These are phyloP conservation scores for Penicillium sp. DNA, from an alignment of 2,329 filamentous ascomycete species.

Conservation along the genomic window DNA sequence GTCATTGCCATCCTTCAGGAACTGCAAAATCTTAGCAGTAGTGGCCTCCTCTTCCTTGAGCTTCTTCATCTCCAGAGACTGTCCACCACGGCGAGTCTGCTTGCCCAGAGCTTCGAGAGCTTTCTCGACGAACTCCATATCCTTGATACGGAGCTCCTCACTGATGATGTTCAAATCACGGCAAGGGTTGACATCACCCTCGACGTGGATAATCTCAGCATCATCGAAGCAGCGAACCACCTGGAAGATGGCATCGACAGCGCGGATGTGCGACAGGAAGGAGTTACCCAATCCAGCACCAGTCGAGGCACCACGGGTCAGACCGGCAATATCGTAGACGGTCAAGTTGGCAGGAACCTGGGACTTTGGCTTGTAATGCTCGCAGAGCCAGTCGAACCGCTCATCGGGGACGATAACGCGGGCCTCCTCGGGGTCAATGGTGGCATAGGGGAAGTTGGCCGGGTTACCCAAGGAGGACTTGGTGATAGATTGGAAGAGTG, in stretches of 20 bases:
- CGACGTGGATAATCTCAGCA: conserved; percentile 98
- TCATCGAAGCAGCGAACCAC: conserved; percentile 97
- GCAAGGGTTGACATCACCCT: conserved; percentile 94
- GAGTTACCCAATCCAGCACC: conserved; percentile 96
- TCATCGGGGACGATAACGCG: conserved; percentile 96
- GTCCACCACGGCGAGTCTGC: conserved; percentile 90
- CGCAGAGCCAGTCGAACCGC: conserved; percentile 90
- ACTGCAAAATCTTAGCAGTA: conserved; percentile 83
- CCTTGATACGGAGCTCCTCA: conserved; percentile 94
- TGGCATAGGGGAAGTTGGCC: conserved; percentile 98
- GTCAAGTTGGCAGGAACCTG: conserved; percentile 95
- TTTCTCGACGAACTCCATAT: conserved; percentile 98
- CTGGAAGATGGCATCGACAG: conserved; percentile 96
- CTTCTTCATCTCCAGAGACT: conserved; percentile 97
- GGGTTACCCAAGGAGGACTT: conserved; percentile 97
- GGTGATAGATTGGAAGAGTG: conserved; percentile 98
- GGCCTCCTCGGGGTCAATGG: conserved; percentile 97
- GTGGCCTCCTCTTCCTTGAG: conserved; percentile 89
- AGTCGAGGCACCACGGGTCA: conserved; percentile 92
- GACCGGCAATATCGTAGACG: conserved; percentile 96
- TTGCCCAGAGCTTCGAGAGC: conserved; percentile 87
- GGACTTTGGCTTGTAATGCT: conserved; percentile 98
- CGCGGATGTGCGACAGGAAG: conserved; percentile 97
- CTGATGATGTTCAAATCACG: conserved; percentile 95
- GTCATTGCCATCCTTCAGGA: conserved; percentile 85